Base-by-base conservation (phyloP, 1,284 basidiomycete species). In the Cryptococcus amylolentus region DNA sequence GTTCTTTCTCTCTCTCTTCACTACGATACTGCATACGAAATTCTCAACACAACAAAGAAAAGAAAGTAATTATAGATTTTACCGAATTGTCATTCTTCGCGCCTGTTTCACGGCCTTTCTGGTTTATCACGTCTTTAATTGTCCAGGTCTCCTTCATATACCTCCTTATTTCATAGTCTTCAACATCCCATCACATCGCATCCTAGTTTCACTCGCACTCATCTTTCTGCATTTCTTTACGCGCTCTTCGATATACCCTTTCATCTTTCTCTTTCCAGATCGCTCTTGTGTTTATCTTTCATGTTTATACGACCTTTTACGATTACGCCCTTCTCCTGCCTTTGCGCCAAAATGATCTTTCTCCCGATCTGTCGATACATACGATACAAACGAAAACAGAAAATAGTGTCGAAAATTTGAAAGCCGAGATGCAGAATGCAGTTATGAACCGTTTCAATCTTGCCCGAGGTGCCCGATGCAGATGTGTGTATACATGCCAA, bases 241-340 rank as follows among this genome's bases (percentile, higher is more conserved):
- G 5, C 31, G 31, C 31, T 35, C 10, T 10, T 35, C 7, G 31
- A 35, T 35, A 35, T 35, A 35, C 31, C 31, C 31, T 42, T 42
- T 16, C 41, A 42, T 42, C 41, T 8, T 16, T 20, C 41, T 26
- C 42, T n/a, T 20, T 18, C 13, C 23, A n/a, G 14, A 13, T 37
- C 47, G 28, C 10, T 9, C 35, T 5, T 35, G 48, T 35, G 20
- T 14, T 35, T 49, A 12, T 49, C 28, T 20, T 49, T 27, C 37
- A 16, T 49, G 31, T 49, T n/a, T 13, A 49, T 49, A 49, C 23
- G 48, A 49, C 48, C 23, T 49, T n/a, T 37, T 38, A 23, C 48
- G 48, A 49, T 35, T 20, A 26, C 16, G 37, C 38, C 28, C 48
- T 20, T 39, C 31, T 27, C 31, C 47, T 18, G 16, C 31, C 27